phyloP scores from a whole-genome alignment of 2,329 filamentous ascomycete species.

The Diaporthe citrichinensis region DNA sequence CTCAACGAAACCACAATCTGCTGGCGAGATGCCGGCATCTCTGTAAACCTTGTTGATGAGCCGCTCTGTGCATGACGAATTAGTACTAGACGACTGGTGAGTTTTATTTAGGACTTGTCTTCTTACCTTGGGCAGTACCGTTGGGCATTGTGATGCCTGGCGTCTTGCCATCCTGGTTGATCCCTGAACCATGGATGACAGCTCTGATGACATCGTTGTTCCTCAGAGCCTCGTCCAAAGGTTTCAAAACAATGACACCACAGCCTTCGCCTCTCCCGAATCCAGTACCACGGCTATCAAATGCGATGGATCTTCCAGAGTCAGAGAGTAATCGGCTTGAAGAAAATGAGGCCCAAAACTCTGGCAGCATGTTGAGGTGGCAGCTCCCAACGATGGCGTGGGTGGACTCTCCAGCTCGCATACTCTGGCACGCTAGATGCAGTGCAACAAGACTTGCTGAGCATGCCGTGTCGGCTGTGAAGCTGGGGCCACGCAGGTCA shows the following conservation, averaged over 20 bases:
- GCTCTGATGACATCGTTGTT: constrained; percentile 67
- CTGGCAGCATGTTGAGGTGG: constrained; percentile 62
- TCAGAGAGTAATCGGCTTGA: constrained; percentile 63
- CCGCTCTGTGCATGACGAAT: constrained; percentile 47
- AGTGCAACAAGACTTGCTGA: constrained; percentile 65
- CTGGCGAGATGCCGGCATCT: constrained; percentile 55
- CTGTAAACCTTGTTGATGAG: constrained; percentile 61
- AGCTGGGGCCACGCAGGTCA: constrained; percentile 66
- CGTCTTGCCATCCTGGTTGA: constrained; percentile 70
- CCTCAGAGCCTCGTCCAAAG: constrained; percentile 7
- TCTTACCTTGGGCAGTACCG: constrained; percentile 60
- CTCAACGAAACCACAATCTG: constrained; percentile 58
- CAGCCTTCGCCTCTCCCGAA: constrained; percentile 74
- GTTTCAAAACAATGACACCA: constrained; percentile 69
- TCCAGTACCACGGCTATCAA: constrained; percentile 66
- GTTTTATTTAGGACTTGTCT: neutral
- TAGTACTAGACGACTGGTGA: neutral
- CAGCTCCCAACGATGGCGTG: constrained; percentile 63
- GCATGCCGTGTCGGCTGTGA: constrained; percentile 67
- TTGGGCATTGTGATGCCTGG: constrained; percentile 71
- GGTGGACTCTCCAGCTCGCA: constrained; percentile 61
- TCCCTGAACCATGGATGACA: constrained; percentile 63
- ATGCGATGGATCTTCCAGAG: constrained; percentile 65
- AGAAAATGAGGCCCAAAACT: constrained; percentile 54
- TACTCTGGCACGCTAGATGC: constrained; percentile 64